These are phyloP conservation scores for Microbotryum intermedium DNA, from an alignment of 1,284 basidiomycete species.

Conservation along the genomic window DNA sequence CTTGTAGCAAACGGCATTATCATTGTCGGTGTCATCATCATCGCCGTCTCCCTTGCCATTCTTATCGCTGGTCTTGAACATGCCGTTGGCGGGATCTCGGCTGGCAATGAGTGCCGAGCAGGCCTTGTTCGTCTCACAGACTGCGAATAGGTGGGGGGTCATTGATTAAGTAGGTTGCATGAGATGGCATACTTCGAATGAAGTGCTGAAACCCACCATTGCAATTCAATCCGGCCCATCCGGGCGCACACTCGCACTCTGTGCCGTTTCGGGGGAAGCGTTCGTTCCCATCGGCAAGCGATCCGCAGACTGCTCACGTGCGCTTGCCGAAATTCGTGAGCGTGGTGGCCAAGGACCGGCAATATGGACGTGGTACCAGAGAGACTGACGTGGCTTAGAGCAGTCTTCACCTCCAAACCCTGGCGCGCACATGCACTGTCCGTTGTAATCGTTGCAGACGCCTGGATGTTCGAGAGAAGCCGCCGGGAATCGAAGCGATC, in stretches of 20 bases:
- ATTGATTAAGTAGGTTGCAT: neutral
- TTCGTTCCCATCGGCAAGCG: slow-evolving; percentile 76
- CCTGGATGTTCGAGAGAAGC: slow-evolving; percentile 40
- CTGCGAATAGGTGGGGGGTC: slow-evolving; percentile 43
- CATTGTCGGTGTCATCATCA: slow-evolving; percentile 44
- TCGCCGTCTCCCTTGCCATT: slow-evolving; percentile 41
- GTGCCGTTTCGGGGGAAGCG: slow-evolving; percentile 67
- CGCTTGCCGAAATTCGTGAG: neutral
- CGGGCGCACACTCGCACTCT: slow-evolving; percentile 79
- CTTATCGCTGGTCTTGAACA: slow-evolving; percentile 20
- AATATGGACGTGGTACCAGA: neutral
- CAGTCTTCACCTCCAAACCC: slow-evolving; percentile 90
- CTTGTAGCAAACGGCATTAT: slow-evolving; percentile 86
- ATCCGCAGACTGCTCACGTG: slow-evolving; percentile 54
- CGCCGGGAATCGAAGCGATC: neutral
- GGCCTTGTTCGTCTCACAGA: slow-evolving; percentile 70
- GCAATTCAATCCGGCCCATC: slow-evolving; percentile 93
- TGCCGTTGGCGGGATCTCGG: slow-evolving; percentile 34
- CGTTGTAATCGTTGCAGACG: slow-evolving; percentile 75
- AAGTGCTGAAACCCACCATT: slow-evolving; percentile 55
- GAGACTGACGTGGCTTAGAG: slow-evolving; percentile 61
- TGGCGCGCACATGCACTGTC: slow-evolving; percentile 79
- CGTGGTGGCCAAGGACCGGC: neutral
- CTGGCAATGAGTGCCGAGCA: slow-evolving; percentile 64
- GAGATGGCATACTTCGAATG: neutral